Evolutionary conservation across 495 filamentous ascomycete genomes (phyloP).

Genomic region (Oidiodendron maius): DNA sequence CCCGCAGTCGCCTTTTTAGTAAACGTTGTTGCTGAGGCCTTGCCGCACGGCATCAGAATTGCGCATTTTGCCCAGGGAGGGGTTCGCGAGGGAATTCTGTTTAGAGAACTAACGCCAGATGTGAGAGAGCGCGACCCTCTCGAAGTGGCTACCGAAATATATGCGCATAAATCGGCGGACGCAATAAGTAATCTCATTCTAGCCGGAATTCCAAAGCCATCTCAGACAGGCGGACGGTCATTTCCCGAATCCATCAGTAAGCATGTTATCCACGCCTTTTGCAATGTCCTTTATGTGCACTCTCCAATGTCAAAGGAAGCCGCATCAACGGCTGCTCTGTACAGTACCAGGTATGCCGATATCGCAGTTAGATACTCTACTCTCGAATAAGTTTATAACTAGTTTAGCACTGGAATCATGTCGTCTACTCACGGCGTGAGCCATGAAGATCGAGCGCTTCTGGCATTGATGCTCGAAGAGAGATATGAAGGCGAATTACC

Average conservation of each 20-base stretch:
- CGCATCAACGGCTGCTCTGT: slow-evolving; percentile 51
- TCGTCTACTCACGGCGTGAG: slow-evolving; percentile 53
- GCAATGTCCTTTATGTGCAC: slow-evolving; percentile 50
- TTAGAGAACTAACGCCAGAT: slow-evolving; percentile 38
- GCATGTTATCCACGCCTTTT: slow-evolving; percentile 38
- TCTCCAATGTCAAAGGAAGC: slow-evolving; percentile 50
- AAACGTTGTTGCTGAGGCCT: slow-evolving; percentile 47
- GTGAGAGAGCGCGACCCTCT: slow-evolving; percentile 52
- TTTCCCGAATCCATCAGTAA: slow-evolving; percentile 34
- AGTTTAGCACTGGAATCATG: slow-evolving; percentile 54
- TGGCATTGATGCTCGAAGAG: slow-evolving; percentile 59
- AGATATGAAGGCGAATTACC: slow-evolving; percentile 57
- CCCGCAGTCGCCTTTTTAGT: slow-evolving; percentile 64
- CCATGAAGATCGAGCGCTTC: slow-evolving; percentile 51
- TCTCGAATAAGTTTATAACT: too few species aligned
- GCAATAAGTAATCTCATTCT: slow-evolving; percentile 39
- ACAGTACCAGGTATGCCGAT: too few species aligned
- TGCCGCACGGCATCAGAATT: slow-evolving; percentile 47
- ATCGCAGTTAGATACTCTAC: too few species aligned
- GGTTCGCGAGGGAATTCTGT: slow-evolving; percentile 61
- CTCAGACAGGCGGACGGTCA: slow-evolving; percentile 18
- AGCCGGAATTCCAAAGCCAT: slow-evolving; percentile 27
- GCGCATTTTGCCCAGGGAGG: slow-evolving; percentile 68
- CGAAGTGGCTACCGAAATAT: slow-evolving; percentile 46
- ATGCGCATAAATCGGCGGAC: slow-evolving; percentile 40